Evolutionary conservation across 257 asterid species (phyloP).

Genomic region (Datura wrightii): DNA sequence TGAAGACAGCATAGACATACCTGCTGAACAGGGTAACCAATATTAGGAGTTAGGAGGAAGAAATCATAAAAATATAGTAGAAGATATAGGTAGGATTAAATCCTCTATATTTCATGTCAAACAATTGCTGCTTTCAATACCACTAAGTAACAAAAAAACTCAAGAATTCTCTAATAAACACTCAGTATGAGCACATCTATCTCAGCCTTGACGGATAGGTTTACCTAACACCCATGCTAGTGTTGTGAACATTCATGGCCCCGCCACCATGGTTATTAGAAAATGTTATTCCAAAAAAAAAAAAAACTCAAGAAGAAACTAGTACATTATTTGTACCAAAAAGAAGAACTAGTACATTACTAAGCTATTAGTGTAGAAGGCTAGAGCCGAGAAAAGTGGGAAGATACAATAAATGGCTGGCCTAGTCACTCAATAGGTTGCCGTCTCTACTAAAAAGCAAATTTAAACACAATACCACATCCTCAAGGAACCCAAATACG

Average conservation of each 20-base stretch:
- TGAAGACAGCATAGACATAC: neutral
- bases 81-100: neutral
- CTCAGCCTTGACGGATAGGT: neutral
- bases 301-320: neutral
- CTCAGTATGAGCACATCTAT: neutral
- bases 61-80: neutral
- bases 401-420: neutral
- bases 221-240: neutral
- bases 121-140: neutral
- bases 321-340: neutral
- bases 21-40: neutral
- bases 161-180: neutral
- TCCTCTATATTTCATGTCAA: neutral
- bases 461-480: slow-evolving; percentile 18
- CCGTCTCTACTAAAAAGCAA: neutral
- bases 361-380: neutral
- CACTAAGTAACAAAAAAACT: neutral
- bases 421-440: neutral
- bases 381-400: neutral
- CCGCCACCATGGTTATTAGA: neutral
- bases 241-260: neutral
- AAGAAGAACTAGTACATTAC: neutral
- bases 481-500: slow-evolving; percentile 9
- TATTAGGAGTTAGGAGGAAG: slow-evolving; percentile 20
- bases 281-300: neutral